These are phyloP conservation scores for Candida dajiaensis DNA, from an alignment of 805 yeast genomes.

Conservation along the genomic window DNA sequence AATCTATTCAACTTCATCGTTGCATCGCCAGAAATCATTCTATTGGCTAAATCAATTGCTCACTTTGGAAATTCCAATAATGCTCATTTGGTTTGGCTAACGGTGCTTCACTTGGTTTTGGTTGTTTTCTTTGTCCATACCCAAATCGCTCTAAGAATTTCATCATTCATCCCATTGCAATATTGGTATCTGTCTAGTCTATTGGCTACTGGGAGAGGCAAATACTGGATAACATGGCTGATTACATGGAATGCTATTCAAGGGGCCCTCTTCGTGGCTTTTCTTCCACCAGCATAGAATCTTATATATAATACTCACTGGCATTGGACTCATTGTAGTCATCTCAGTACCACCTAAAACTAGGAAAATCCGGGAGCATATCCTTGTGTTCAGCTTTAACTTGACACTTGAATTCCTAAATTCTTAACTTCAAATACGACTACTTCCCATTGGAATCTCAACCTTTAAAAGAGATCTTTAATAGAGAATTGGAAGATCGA, in stretches of 20 bases:
- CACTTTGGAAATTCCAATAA: conserved; percentile 32
- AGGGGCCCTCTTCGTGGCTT: conserved; percentile 69
- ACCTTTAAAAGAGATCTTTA: too few species aligned
- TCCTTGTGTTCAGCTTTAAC: too few species aligned
- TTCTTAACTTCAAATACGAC: too few species aligned
- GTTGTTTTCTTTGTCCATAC: conserved; percentile 67
- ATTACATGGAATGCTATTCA: conserved; percentile 64
- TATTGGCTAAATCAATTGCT: conserved; percentile 36
- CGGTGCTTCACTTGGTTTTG: conserved; percentile 39
- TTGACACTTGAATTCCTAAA: too few species aligned
- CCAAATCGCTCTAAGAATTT: conserved; percentile 78
- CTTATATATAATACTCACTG: too few species aligned
- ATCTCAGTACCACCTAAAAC: too few species aligned
- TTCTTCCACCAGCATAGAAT: conserved; percentile 78
- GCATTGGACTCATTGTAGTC: background rate
- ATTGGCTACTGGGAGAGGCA: conserved; percentile 25
- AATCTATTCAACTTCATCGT: conserved; percentile 81
- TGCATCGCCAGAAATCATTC: conserved; percentile 58
- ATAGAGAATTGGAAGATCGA: too few species aligned
- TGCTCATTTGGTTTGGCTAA: conserved; percentile 34
- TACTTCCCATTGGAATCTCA: too few species aligned
- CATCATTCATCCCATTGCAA: conserved; percentile 69
- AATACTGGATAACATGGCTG: conserved; percentile 40
- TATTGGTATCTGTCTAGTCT: conserved; percentile 61
- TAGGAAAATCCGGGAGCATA: too few species aligned